A percentile compares a stretch with the other conserved stretches of the same genome.
Evolutionary conservation across 495 filamentous ascomycete genomes (phyloP).

Genomic region (Talaromyces stipitatus): DNA sequence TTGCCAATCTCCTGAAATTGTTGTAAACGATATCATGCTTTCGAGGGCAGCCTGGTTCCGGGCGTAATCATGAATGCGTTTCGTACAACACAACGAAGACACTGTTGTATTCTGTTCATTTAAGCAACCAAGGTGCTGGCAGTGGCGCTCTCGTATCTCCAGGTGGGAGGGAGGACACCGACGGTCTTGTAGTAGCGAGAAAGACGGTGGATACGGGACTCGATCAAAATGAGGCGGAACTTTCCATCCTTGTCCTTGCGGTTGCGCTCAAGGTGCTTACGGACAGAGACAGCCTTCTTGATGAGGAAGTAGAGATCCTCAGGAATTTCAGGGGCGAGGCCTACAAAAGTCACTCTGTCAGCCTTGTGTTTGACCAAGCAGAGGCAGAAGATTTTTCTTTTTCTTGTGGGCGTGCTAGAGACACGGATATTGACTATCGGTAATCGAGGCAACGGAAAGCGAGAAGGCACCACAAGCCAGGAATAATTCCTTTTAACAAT

Average conservation of each 20-base stretch:
- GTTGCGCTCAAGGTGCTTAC: constrained; percentile 99
- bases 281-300: constrained; percentile 99
- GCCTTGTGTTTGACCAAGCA: constrained; percentile 79
- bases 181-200: constrained; percentile 98
- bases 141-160: constrained; percentile 81
- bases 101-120: neutral
- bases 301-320: constrained; percentile 99
- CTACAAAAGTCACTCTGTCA: constrained; percentile 93
- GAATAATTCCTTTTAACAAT: neutral
- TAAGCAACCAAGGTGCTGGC: constrained; percentile 50
- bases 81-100: neutral
- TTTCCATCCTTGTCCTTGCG: constrained; percentile 99
- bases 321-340: constrained; percentile 93
- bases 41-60: neutral
- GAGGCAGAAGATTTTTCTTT: constrained; percentile 53
- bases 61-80: neutral
- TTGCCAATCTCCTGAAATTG: neutral
- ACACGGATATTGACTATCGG: neutral
- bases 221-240: constrained; percentile 99
- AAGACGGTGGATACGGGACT: constrained; percentile 98
- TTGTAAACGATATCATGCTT: neutral
- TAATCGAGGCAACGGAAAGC: neutral
- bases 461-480: neutral
- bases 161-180: constrained; percentile 94
- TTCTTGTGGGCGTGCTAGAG: neutral